Evolutionary conservation across 495 filamentous ascomycete genomes (phyloP).

Genomic region (Pseudotulostoma volvatum): DNA sequence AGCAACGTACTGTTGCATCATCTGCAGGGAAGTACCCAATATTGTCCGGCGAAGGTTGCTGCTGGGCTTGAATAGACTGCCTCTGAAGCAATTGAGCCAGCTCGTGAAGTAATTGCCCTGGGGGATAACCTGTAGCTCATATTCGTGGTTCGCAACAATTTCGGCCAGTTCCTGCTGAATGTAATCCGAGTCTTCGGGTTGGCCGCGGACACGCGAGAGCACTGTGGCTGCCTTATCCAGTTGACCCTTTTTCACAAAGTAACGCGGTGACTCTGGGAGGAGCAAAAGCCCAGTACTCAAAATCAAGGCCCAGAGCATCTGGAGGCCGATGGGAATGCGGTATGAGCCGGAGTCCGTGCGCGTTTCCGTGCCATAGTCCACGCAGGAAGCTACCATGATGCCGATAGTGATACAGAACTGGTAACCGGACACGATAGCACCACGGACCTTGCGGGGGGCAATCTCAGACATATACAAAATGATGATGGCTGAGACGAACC

Average conservation of each 20-base stretch:
- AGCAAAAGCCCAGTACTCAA: conserved; percentile 47
- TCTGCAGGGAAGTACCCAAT: conserved; percentile 59
- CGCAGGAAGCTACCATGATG: conserved; percentile 53
- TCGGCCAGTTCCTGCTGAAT: conserved; percentile 54
- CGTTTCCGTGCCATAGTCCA: conserved; percentile 51
- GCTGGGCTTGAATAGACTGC: conserved; percentile 40
- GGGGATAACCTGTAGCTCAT: conserved; percentile 44
- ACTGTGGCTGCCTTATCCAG: conserved; percentile 18
- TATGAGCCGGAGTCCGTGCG: conserved; percentile 47
- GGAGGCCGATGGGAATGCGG: conserved; percentile 52
- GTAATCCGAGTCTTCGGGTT: conserved; percentile 40
- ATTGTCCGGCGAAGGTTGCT: conserved; percentile 58
- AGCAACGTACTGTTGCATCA: conserved; percentile 51
- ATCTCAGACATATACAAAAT: conserved; percentile 60
- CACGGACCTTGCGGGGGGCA: conserved; percentile 47
- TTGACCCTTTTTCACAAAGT: conserved; percentile 35
- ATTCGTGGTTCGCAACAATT: conserved; percentile 62
- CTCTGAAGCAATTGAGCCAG: conserved; percentile 54
- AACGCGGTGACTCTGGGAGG: conserved; percentile 63
- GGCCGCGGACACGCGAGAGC: conserved; percentile 28
- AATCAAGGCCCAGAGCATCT: conserved; percentile 51
- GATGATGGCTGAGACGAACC: conserved; percentile 58
- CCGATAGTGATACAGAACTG: conserved; percentile 60
- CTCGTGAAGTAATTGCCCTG: conserved; percentile 39
- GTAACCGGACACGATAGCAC: conserved; percentile 52